phyloP scores from a whole-genome alignment of 441 rosid species.

The Eutrema salsugineum region DNA sequence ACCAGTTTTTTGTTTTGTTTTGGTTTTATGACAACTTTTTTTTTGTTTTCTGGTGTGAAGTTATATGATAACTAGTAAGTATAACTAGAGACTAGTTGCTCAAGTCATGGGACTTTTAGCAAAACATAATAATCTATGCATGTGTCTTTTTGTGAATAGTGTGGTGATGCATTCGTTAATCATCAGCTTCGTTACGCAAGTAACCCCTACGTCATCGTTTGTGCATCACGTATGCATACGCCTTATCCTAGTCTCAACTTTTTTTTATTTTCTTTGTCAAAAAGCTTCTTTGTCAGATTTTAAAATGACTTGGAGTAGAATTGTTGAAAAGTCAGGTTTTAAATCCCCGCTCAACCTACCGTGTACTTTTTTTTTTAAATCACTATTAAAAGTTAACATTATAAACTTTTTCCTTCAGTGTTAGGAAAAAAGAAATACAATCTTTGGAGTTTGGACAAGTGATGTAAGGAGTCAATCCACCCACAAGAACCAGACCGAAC shows the following conservation, averaged over 20 bases:
- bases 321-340: neutral
- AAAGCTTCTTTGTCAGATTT: neutral
- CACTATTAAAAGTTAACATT: neutral
- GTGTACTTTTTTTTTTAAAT: neutral
- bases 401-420: neutral
- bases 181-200: slow-evolving; percentile 6
- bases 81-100: slow-evolving; percentile 4
- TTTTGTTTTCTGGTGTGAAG: too few relatives aligned
- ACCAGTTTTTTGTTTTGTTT: neutral
- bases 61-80: neutral
- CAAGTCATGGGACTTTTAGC: slow-evolving; percentile 19
- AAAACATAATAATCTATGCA: slow-evolving; percentile 7
- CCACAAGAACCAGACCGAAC: neutral
- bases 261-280: neutral
- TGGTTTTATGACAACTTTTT: neutral
- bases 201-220: slow-evolving; percentile 12
- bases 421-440: neutral
- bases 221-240: neutral
- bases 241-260: neutral
- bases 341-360: neutral
- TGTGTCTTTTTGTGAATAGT: neutral
- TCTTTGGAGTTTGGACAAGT: neutral
- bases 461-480: neutral
- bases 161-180: neutral
- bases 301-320: slow-evolving; percentile 4